Base-by-base conservation (phyloP, 768 basidiomycete genomes). In the Tricholoma sp. region DNA sequence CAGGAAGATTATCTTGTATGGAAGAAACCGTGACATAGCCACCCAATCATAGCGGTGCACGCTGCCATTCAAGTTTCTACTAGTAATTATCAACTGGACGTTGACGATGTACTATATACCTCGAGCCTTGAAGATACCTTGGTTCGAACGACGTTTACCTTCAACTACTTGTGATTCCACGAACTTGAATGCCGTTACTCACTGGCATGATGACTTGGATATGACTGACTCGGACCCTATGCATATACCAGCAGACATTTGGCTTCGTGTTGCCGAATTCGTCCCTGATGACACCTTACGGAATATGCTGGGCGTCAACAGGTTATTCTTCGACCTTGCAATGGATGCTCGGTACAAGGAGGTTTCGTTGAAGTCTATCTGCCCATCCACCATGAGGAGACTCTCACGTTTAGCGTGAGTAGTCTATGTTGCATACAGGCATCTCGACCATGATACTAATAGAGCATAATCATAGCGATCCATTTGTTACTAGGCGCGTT, bases 181-280 rank as follows among this genome's bases (percentile, higher is more conserved):
- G 12, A 27, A 27, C 24, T 27, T 27, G 2, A 32, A 32, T 32
- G 31, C 8, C 2, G 27, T 31, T 27, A 5, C 24, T 27, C n/a
- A n/a, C n/a, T n/a, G n/a, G n/a, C n/a, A n/a, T n/a, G n/a, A n/a
- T n/a, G n/a, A n/a, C n/a, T n/a, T n/a, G n/a, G n/a, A n/a, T n/a
- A n/a, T n/a, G n/a, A n/a, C n/a, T n/a, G n/a, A n/a, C n/a, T n/a
- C n/a, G n/a, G n/a, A n/a, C 21, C 60, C 60, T n/a, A 31, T 50
- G 29, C 47, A 50, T 16, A 18, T 75, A 18, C 74, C 75, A 4
- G 54, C 61, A 2, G 74, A 76, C 46, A 52, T 76, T 11, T 73
- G 69, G 72, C 63, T 72, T 31, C 60, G 68, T 9, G 64, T 74
- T 43, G 57, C 67, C 2, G 53, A 64, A 14, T 72, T 69, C 39